Evolutionary conservation across 2,329 filamentous ascomycete genomes (phyloP), one percentile per base, ranked within the genome.

Genomic region (Fusarium redolens): DNA sequence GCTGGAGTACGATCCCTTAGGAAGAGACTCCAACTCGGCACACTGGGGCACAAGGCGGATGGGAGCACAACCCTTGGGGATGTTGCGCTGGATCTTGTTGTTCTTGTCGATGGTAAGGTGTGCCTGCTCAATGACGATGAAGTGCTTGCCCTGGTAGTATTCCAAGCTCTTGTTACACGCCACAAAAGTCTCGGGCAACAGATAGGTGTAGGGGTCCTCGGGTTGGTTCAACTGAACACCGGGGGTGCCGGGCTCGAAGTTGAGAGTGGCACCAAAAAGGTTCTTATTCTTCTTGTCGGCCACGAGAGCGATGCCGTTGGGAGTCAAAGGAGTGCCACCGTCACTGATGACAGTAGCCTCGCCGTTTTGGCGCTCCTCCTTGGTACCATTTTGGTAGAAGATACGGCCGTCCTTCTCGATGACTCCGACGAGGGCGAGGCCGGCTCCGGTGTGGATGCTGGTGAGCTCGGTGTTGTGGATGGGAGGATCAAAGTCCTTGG

Each of bases 331-430:
- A 10, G 78, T 81, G 37, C 83, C 83, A 22, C 79, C 79, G 66
- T 86, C 85, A 31, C 81, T 82, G 35, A 87, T 61, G 55, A 85
- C 75, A 45, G 79, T 81, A 40, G 81, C 80, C 45, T 72, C 57
- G 43, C 77, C 74, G 40, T 75, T 77, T 22, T 74, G 71, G 11
- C 82, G 70, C 43, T 84, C 80, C 11, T 76, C 64, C 17, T 79
- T 79, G 17, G 86, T 86, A 73, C 83, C 85, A 73, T 88, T 88
- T 63, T 85, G 79, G 81, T 87, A 88, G 75, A 88, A 88, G 65
- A 84, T 59, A 12, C 71, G 71, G n/a, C 72, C 74, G 30, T 66
- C 50, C 35, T 67, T 56, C 33, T 77, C 72, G 25, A 72, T 67
- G 17, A 85, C 78, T 3, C 83, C 81, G 13, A 82, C 84, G 5